Conservation (phyloP, 768 basidiomycete species). For the Russula sp. region DNA sequence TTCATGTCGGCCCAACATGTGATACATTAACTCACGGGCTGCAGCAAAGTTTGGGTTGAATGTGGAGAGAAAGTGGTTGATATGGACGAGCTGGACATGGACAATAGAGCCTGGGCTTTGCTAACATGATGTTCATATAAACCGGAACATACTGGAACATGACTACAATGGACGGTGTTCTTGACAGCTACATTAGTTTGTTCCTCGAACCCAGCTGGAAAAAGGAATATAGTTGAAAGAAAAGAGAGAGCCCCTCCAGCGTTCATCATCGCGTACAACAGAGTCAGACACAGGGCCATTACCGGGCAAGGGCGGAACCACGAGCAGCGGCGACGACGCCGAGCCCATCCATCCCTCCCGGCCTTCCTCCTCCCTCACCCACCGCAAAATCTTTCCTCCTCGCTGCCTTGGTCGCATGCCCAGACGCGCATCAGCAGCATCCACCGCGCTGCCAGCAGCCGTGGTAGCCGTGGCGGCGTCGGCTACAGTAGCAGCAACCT, state of each 20-base stretch:
- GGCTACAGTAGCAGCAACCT: background rate
- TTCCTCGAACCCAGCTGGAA: background rate
- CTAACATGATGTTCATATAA: background rate
- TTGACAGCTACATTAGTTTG: background rate
- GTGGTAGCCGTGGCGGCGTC: background rate
- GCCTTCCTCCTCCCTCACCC: background rate
- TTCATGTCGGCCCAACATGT: constrained; percentile 23
- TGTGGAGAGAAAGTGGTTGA: constrained; percentile 24
- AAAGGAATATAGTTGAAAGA: background rate
- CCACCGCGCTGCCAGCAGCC: background rate
- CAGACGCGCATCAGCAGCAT: constrained; percentile 14
- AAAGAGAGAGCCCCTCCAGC: background rate
- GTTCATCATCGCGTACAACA: background rate
- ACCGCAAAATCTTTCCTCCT: background rate
- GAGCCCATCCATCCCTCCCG: background rate
- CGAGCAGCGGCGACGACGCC: constrained; percentile 16
- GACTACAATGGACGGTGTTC: background rate
- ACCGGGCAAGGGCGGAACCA: constrained; percentile 16
- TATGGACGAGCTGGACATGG: background rate
- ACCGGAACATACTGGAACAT: background rate
- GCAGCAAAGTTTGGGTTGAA: constrained; percentile 56
- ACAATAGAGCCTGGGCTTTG: constrained; percentile 3
- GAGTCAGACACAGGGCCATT: constrained; percentile 12
- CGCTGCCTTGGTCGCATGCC: constrained; percentile 3
- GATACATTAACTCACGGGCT: constrained; percentile 72